phyloP scores from a whole-genome alignment of 108 stramenopile genomes.

The Chaetoceros muelleri region DNA sequence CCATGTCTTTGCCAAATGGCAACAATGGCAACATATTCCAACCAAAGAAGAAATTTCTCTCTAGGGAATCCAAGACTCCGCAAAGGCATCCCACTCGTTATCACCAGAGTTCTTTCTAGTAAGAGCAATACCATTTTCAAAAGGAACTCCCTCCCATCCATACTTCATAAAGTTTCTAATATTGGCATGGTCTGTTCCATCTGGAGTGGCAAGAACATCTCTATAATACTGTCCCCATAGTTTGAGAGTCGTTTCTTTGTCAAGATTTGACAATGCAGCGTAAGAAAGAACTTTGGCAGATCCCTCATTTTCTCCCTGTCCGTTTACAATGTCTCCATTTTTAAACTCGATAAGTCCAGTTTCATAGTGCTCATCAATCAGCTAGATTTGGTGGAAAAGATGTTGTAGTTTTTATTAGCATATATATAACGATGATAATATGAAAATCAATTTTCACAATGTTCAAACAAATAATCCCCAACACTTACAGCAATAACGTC shows the following conservation, averaged over 20 bases:
- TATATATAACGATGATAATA: too few relatives aligned
- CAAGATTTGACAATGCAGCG: constrained; percentile 65
- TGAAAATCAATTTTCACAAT: neutral
- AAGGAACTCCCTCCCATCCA: constrained; percentile 75
- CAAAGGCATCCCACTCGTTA: constrained; percentile 54
- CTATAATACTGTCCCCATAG: constrained; percentile 83
- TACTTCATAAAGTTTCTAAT: constrained; percentile 81
- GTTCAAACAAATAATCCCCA: neutral
- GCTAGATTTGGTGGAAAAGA: constrained; percentile 2
- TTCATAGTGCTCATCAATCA: constrained; percentile 75
- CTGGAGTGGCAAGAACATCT: constrained; percentile 68
- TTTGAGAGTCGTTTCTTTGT: constrained; percentile 73
- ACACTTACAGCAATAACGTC: constrained; percentile 44
- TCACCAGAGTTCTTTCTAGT: constrained; percentile 69
- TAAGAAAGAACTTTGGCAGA: constrained; percentile 73
- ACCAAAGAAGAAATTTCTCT: too few relatives aligned
- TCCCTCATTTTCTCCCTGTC: constrained; percentile 77
- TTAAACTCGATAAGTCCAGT: constrained; percentile 65
- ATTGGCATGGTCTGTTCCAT: constrained; percentile 67
- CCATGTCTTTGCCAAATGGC: too few relatives aligned
- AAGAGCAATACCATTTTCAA: constrained; percentile 81
- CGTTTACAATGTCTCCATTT: constrained; percentile 73
- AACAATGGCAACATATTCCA: too few relatives aligned
- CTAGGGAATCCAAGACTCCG: constrained; percentile 63
- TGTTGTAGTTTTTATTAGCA: too few relatives aligned